These are phyloP conservation scores for Plantago ovata DNA, from an alignment of 257 asterid genomes.

Conservation along the genomic window DNA sequence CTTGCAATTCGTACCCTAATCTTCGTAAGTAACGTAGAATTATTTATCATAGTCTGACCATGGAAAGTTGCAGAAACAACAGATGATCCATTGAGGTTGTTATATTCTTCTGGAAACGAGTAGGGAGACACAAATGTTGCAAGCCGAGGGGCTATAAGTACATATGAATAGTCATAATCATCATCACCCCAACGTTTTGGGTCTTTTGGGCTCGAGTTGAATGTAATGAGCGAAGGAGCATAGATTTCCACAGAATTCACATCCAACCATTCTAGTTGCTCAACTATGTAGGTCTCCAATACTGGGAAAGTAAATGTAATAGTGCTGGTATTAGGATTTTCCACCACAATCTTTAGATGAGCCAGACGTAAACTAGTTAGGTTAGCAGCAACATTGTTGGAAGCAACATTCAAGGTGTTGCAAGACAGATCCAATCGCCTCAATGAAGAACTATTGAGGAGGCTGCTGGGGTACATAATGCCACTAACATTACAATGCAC, in stretches of 20 bases:
- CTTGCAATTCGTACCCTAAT: neutral
- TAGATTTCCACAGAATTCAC: no score
- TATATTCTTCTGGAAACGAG: neutral
- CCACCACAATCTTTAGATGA: neutral
- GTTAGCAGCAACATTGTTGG: neutral
- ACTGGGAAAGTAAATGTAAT: neutral
- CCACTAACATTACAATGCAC: neutral
- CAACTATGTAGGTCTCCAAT: neutral
- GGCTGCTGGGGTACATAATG: neutral
- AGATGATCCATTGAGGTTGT: neutral
- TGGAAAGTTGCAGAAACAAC: neutral
- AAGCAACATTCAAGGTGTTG: neutral
- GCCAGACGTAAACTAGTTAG: neutral
- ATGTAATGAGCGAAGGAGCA: conserved; percentile 6
- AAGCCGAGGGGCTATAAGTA: neutral
- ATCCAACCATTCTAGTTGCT: neutral
- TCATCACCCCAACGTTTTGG: no score
- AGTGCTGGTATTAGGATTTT: neutral
- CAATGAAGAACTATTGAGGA: neutral
- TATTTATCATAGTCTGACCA: neutral
- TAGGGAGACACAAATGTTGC: neutral
- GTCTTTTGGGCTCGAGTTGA: neutral
- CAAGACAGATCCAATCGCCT: neutral
- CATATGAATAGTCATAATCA: neutral
- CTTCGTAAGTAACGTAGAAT: neutral